Evolutionary conservation across 345 rosid genomes (phyloP), one percentile per base, ranked within the genome.

Genomic region (Linum usitatissimum): DNA sequence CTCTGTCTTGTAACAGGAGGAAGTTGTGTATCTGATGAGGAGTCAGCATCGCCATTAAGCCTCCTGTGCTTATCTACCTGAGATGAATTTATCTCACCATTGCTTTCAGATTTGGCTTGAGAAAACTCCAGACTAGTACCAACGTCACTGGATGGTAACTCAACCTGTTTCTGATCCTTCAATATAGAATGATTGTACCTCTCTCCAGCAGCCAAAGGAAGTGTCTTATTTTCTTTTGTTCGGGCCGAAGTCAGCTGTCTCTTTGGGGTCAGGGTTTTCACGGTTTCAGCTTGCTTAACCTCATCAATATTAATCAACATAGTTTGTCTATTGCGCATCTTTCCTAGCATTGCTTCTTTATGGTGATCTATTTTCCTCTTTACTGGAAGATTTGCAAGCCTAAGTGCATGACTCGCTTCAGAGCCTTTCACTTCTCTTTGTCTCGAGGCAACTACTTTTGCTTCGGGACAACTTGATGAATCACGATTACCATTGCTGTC

Each of bases 261-360:
- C 73, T 87, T 84, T 60, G 97, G 97, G 20, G 91, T 90, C 13
- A 87, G 77, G 17, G 83, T 76, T 75, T 88, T 94, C 61, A 80
- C 70, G 5, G 88, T 64, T 30, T 90, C 84, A 63, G 85, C 95
- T 83, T 90, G 97, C 81, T 86, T 94, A 75, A 85, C 96, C 73
- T 88, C 99, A 77, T 94, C 99, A 67, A 88, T 63, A 66, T 88
- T 83, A 54, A 94, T 86, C 77, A 94, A 82, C 88, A 87, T 65
- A 39, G 95, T 94, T 84, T 94, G 96, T 61, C 99, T 77, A 75
- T 73, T 83, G 42, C 99, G 97, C 73, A 84, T 93, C 87, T 93
- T 93, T 48, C 99, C 99, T 65, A 90, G 76, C 99, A 93, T 93
- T 57, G 87, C 87, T 78, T 90, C 99, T 75, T 90, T 93, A 31